Evolutionary conservation across 1,284 basidiomycete species (phyloP).

Genomic region (Tremellales sp.): DNA sequence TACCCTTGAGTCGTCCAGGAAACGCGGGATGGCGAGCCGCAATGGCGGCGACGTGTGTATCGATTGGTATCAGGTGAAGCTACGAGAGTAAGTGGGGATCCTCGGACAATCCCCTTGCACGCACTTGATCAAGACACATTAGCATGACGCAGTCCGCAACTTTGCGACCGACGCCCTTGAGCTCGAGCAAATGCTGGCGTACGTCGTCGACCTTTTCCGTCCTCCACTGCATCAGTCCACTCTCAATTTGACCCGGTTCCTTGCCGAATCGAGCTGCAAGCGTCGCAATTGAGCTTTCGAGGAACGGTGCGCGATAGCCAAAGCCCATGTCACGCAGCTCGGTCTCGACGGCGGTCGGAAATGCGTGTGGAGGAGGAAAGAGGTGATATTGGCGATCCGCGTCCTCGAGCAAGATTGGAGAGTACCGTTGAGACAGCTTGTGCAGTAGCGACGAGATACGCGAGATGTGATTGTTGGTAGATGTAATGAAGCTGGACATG

Average conservation of each 20-base stretch:
- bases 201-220: constrained; percentile 14
- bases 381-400: constrained; percentile 61
- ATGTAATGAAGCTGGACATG: constrained; percentile 98
- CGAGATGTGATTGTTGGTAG: constrained; percentile 93
- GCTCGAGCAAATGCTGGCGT: constrained; percentile 67
- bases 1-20: constrained; percentile 49
- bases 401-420: constrained; percentile 55
- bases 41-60: constrained; percentile 87
- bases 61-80: constrained; percentile 81
- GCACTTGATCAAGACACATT: constrained; percentile 89
- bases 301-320: constrained; percentile 90
- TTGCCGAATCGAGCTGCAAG: constrained; percentile 56
- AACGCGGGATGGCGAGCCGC: constrained; percentile 76
- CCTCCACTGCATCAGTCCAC: constrained; percentile 24
- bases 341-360: constrained; percentile 61
- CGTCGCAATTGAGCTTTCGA: constrained; percentile 76
- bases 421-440: constrained; percentile 63
- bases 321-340: constrained; percentile 80
- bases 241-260: constrained; percentile 19
- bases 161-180: constrained; percentile 91
- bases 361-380: constrained; percentile 71
- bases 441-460: constrained; percentile 87
- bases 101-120: constrained; percentile 6
- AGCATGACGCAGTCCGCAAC: constrained; percentile 92
- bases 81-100: no score